Conservation (phyloP, 2,329 filamentous ascomycete genomes). For the Calonectria leucothoes region DNA sequence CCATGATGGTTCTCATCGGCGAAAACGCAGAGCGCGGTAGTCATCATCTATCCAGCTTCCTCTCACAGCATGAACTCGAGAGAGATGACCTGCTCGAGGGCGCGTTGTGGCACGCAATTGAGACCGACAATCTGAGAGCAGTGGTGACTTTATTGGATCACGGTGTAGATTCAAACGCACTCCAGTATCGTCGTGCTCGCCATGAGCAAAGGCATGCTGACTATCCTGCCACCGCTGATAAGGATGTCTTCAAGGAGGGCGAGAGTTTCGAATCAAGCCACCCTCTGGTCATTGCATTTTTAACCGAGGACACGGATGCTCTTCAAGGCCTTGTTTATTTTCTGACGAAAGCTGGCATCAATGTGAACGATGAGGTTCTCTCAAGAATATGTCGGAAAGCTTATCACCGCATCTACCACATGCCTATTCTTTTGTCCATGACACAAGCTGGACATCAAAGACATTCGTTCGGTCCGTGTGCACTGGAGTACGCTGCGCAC, state of each 20-base stretch:
- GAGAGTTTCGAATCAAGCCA: conserved; percentile 1
- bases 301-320: background rate
- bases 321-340: background rate
- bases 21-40: background rate
- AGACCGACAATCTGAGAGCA: background rate
- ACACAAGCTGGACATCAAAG: background rate
- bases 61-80: background rate
- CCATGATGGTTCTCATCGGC: background rate
- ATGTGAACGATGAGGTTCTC: background rate
- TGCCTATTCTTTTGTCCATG: background rate
- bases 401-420: background rate
- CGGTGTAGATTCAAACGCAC: background rate
- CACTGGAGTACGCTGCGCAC: background rate
- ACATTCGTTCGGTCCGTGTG: background rate
- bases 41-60: background rate
- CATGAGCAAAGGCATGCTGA: background rate
- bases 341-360: background rate
- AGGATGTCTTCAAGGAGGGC: background rate
- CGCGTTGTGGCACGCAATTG: background rate
- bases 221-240: background rate
- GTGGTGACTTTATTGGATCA: background rate
- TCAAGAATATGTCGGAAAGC: background rate
- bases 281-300: background rate
- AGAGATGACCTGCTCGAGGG: background rate
- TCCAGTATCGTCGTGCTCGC: background rate